These are phyloP conservation scores for Pyrus communis DNA, from an alignment of 306 rosid species.

Conservation along the genomic window DNA sequence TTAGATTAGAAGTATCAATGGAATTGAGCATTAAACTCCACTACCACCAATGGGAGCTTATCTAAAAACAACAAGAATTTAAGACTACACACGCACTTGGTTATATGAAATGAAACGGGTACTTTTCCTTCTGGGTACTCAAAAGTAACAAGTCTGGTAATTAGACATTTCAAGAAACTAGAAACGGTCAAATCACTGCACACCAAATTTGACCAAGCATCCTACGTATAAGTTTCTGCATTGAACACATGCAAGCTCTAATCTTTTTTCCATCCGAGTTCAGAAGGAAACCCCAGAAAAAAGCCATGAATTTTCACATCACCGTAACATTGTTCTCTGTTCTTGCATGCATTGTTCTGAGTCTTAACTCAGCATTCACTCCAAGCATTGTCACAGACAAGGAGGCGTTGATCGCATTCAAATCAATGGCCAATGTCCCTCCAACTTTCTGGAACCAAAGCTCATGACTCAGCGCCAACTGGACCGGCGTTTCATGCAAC, in stretches of 20 bases:
- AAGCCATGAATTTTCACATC: conserved; percentile 27
- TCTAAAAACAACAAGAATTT: neutral
- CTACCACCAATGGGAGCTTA: neutral
- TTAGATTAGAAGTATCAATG: neutral
- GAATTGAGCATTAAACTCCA: neutral
- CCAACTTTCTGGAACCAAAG: conserved; percentile 39
- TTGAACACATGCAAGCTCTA: no score
- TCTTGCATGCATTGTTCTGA: conserved; percentile 1
- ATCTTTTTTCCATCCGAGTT: neutral
- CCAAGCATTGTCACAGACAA: conserved; percentile 38
- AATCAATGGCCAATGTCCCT: conserved; percentile 27
- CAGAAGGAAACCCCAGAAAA: neutral
- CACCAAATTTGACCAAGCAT: no score
- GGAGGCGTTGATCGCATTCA: conserved; percentile 52
- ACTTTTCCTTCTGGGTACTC: neutral
- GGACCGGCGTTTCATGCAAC: conserved; percentile 58
- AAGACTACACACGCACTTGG: neutral
- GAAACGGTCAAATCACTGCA: no score
- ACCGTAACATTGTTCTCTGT: neutral
- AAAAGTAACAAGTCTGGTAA: neutral
- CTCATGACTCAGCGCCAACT: conserved; percentile 44
- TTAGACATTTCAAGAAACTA: no score
- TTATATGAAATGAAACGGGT: neutral
- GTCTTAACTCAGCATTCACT: conserved; percentile 28
- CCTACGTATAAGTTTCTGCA: no score